Percentiles rank a stretch among this genome's conserved stretches.
Evolutionary conservation across 768 basidiomycete species (phyloP).

Genomic region (Dioszegia aurantiaca): DNA sequence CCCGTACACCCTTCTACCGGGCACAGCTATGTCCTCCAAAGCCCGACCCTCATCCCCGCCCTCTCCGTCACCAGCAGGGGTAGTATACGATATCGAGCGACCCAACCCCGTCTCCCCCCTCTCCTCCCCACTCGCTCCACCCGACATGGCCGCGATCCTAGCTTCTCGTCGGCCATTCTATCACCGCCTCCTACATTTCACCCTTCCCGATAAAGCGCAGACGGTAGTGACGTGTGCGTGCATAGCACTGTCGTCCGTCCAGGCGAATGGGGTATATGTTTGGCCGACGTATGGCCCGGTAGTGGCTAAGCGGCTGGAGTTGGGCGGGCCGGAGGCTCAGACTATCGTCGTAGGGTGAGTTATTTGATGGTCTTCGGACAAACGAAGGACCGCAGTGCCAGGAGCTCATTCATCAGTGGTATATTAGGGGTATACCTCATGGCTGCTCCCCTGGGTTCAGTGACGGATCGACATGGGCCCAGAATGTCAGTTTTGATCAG

Average conservation of each 20-base stretch:
- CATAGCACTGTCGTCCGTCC: constrained; percentile 40
- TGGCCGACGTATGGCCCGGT: constrained; percentile 52
- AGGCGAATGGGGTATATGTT: constrained; percentile 52
- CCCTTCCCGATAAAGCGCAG: constrained; percentile 17
- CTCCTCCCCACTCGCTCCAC: constrained; percentile 13
- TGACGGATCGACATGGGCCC: constrained; percentile 49
- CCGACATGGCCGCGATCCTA: constrained; percentile 18
- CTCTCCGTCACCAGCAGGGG: constrained; percentile 4
- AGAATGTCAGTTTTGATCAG: constrained; percentile 48
- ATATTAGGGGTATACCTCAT: constrained; percentile 49
- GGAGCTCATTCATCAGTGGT: constrained; percentile 26
- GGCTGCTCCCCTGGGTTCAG: constrained; percentile 49
- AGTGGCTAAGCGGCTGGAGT: constrained; percentile 37
- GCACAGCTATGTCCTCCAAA: background rate
- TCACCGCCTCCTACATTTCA: constrained; percentile 10
- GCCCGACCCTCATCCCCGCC: background rate
- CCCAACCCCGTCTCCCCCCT: constrained; percentile 1
- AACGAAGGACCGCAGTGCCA: background rate
- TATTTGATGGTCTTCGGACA: background rate
- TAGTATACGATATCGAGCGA: constrained; percentile 25
- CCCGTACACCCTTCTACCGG: no score
- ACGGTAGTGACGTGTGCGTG: constrained; percentile 38
- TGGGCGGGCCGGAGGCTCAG: constrained; percentile 41
- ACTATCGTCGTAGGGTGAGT: constrained; percentile 49
- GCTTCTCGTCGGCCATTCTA: constrained; percentile 6